Conservation (phyloP, 2,329 filamentous ascomycete species). For the Trichophyton benhamiae region DNA sequence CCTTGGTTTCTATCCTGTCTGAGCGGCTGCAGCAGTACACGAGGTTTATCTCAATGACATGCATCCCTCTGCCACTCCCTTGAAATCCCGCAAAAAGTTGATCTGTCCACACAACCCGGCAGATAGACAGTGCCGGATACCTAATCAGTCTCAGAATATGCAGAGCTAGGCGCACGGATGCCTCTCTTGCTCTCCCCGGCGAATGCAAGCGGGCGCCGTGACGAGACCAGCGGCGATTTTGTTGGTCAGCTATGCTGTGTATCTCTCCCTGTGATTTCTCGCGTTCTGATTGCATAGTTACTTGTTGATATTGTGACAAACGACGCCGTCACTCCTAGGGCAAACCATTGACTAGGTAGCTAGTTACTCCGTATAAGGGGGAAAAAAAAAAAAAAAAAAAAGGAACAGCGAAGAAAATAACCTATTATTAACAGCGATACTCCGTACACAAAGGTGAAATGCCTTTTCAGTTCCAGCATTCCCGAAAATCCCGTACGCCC, state of each 20-base stretch:
- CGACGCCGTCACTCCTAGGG: background rate
- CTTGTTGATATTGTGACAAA: background rate
- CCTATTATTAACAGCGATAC: background rate
- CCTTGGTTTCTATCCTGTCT: conserved; percentile 5
- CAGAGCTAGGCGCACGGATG: conserved; percentile 1
- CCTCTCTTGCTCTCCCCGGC: background rate
- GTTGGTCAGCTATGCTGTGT: background rate
- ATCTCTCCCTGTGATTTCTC: background rate
- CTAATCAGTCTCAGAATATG: conserved; percentile 3
- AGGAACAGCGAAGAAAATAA: background rate
- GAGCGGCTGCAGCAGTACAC: conserved; percentile 10
- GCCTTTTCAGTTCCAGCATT: background rate
- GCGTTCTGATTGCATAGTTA: background rate
- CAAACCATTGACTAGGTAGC: background rate
- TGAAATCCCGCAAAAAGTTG: conserved; percentile 6
- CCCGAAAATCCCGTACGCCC: background rate
- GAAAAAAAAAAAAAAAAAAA: background rate
- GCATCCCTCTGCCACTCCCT: conserved; percentile 4
- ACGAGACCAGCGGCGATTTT: background rate
- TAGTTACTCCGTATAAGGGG: no score
- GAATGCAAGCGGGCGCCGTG: background rate
- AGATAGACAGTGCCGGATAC: background rate
- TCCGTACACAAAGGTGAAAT: background rate
- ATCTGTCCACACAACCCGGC: conserved; percentile 4
- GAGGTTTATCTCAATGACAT: conserved; percentile 11